phyloP scores from a whole-genome alignment of 352 stramenopile species.

The Pythium guiyangense region DNA sequence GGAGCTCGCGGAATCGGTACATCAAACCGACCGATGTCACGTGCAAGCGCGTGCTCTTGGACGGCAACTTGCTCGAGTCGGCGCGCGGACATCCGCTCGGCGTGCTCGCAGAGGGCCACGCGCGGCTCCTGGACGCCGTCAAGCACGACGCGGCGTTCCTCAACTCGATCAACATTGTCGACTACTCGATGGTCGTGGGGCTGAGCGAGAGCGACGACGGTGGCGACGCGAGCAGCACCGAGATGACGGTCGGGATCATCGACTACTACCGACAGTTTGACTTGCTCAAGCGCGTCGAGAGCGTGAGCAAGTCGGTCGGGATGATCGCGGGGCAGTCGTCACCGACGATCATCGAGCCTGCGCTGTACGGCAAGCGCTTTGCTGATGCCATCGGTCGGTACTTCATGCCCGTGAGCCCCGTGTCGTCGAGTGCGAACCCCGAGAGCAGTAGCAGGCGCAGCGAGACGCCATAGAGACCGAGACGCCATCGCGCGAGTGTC shows the following conservation, averaged over 20 bases:
- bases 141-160: constrained; percentile 97
- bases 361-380: constrained; percentile 95
- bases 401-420: constrained; percentile 95
- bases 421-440: constrained; percentile 45
- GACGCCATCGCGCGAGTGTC: no score
- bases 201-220: constrained; percentile 43
- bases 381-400: constrained; percentile 94
- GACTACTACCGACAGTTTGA: constrained; percentile 99
- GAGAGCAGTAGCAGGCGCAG: constrained; percentile 3
- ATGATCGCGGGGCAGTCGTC: constrained; percentile 98
- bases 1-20: constrained; percentile 93
- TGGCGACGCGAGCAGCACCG: constrained; percentile 19
- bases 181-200: constrained; percentile 98
- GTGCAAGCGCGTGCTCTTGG: constrained; percentile 53
- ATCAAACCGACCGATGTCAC: constrained; percentile 39
- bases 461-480: not conserved
- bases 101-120: constrained; percentile 68
- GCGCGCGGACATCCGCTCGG: constrained; percentile 71
- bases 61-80: constrained; percentile 85
- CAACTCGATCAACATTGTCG: constrained; percentile 97
- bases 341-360: constrained; percentile 97
- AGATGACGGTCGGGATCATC: constrained; percentile 98
- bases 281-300: constrained; percentile 98
- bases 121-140: constrained; percentile 84
- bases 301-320: constrained; percentile 95